phyloP scores from a whole-genome alignment of 2,329 filamentous ascomycete species.

The Fusarium odoratissimum region DNA sequence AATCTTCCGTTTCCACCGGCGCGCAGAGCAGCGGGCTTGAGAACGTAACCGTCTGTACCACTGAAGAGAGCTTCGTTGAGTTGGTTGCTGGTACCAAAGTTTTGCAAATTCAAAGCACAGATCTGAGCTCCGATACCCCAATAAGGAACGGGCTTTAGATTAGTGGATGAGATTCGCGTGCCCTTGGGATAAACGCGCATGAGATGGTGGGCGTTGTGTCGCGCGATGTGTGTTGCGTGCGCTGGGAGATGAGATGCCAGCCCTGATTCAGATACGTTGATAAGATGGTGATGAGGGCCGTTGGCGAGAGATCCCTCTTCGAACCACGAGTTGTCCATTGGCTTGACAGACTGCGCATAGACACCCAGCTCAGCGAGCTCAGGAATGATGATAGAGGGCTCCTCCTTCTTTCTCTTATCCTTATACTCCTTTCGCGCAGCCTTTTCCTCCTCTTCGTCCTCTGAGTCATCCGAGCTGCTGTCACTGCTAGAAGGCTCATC shows the following conservation, averaged over 20 bases:
- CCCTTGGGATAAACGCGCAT: conserved; percentile 79
- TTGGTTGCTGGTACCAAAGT: conserved; percentile 73
- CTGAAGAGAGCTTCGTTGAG: conserved; percentile 76
- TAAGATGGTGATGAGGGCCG: conserved; percentile 72
- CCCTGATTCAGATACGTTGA: conserved; percentile 75
- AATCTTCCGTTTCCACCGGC: conserved; percentile 64
- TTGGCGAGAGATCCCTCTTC: conserved; percentile 62
- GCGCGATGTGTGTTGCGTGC: conserved; percentile 59
- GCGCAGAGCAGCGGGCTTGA: conserved; percentile 72
- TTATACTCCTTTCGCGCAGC: conserved; percentile 64
- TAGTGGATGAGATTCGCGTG: conserved; percentile 73
- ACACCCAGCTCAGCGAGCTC: conserved; percentile 74
- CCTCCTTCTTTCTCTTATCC: conserved; percentile 61
- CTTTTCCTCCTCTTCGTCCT: conserved; percentile 58
- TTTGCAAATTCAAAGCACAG: conserved; percentile 77
- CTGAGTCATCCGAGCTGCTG: conserved; percentile 47
- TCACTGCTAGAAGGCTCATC: conserved; percentile 59
- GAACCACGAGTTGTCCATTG: conserved; percentile 73
- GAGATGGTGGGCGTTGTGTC: conserved; percentile 73
- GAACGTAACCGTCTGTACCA: conserved; percentile 72
- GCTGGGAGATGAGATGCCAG: conserved; percentile 63
- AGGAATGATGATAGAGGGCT: conserved; percentile 66
- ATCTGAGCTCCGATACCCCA: conserved; percentile 77
- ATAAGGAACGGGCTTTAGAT: conserved; percentile 71
- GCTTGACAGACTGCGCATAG: conserved; percentile 77